Base-by-base conservation (phyloP, 1,139 yeast genomes). In the Sugiyamaella sp. region DNA sequence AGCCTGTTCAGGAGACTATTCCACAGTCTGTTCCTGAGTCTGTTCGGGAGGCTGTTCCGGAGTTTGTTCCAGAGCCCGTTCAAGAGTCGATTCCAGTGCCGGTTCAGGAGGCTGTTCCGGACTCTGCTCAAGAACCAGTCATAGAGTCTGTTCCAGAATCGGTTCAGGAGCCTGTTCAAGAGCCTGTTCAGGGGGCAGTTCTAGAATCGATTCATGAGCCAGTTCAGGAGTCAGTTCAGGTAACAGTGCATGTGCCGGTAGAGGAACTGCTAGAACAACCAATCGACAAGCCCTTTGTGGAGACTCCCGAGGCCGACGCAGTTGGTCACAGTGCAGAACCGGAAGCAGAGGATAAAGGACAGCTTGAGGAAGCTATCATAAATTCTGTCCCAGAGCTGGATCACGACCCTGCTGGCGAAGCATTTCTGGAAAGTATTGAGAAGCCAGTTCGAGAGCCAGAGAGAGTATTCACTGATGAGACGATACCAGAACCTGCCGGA, bases 171-270 rank as follows among this genome's bases (percentile, higher is more conserved):
- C 41, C 49, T 10, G 40, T 38, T 35, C 22, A 8, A 17, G 50
- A 37, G 9, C 22, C 39, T n/a, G 44, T n/a, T 22, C 25, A 16
- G 8, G 47, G 24, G 10, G 6, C 46, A 45, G 22, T 19, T 37
- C 51, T 16, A n/a, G 43, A 49, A 14, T 4, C 46, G 9, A 3
- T 35, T 33, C 16, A 17, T 4, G 49, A 35, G 41, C 4, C 40
- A 10, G 42, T 38, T 35, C 20, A 35, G n/a, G 41, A 19, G 37
- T 10, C 33, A 5, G 37, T 44, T 24, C 40, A 22, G 17, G 43
- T 41, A 16, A 22, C 33, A 16, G 32, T 21, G 3, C 27, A 16
- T 4, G 39, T 46, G 16, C 27, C 22, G 12, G 42, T 19, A 22
- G 20, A 32, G 29, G 46, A 46, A 24, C 29, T 43, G 6, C 4